Conservation (phyloP, 2,329 filamentous ascomycete genomes). For the Massarina eburnea region DNA sequence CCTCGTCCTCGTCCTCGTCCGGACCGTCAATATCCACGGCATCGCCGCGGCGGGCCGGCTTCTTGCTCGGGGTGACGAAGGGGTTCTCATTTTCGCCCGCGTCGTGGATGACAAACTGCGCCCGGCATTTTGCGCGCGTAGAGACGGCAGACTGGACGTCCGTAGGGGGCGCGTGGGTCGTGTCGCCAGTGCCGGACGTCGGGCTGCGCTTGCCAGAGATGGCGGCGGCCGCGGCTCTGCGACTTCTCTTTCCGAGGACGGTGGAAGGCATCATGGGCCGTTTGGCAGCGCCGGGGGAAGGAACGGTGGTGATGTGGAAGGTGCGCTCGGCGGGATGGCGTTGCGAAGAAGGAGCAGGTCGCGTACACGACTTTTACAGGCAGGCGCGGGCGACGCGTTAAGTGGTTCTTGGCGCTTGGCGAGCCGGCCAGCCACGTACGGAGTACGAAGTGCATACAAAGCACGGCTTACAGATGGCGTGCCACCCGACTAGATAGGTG, state of each 20-base stretch:
- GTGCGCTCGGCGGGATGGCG: slow-evolving; percentile 23
- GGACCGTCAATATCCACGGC: slow-evolving; percentile 49
- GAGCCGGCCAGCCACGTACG: too few relatives aligned
- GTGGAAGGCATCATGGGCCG: slow-evolving; percentile 32
- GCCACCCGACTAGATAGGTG: too few relatives aligned
- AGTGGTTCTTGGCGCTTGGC: slow-evolving; percentile 11
- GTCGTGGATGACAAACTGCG: slow-evolving; percentile 50
- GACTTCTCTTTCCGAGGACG: slow-evolving; percentile 44
- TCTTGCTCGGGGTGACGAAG: slow-evolving; percentile 45
- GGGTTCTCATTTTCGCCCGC: slow-evolving; percentile 72
- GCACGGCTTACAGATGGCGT: too few relatives aligned
- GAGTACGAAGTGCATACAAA: too few relatives aligned
- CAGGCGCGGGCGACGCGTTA: slow-evolving; percentile 19
- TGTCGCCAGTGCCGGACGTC: slow-evolving; percentile 14
- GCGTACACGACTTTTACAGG: slow-evolving; percentile 13
- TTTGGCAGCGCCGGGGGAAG: slow-evolving; percentile 9
- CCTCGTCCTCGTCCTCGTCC: slow-evolving; percentile 29
- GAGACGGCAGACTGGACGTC: slow-evolving; percentile 23
- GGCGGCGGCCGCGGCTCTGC: slow-evolving; percentile 30
- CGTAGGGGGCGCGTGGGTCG: slow-evolving; percentile 28
- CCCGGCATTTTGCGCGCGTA: slow-evolving; percentile 47
- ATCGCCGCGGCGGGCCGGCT: slow-evolving; percentile 41
- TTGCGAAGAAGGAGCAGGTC: slow-evolving; percentile 19
- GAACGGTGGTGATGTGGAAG: slow-evolving; percentile 18
- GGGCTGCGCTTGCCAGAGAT: slow-evolving; percentile 27